Conservation (phyloP, 768 basidiomycete species). For the Tephrocybe sp. region DNA sequence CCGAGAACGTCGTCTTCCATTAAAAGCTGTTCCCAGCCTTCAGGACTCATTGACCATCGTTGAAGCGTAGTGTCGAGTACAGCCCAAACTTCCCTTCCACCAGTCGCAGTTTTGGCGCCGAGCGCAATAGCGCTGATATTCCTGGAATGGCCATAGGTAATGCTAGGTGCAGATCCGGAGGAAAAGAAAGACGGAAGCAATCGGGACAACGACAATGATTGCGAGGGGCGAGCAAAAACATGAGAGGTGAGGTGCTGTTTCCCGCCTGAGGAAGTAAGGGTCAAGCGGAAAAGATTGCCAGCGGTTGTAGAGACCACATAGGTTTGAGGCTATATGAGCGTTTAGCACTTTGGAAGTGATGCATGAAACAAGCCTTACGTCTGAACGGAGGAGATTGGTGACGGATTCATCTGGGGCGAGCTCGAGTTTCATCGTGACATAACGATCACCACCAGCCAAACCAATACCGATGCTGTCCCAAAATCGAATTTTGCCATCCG, state of each 20-base stretch:
- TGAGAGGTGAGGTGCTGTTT: conserved; percentile 61
- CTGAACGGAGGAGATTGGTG: conserved; percentile 64
- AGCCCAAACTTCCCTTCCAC: conserved; percentile 63
- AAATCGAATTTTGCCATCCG: conserved; percentile 71
- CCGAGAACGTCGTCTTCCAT: conserved; percentile 56
- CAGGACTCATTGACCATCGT: conserved; percentile 65
- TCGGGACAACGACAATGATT: conserved; percentile 41
- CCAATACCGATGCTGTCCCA: conserved; percentile 90
- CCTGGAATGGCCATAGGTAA: conserved; percentile 45
- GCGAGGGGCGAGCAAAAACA: conserved; percentile 57
- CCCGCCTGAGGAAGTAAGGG: conserved; percentile 66
- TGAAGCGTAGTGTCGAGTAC: conserved; percentile 68
- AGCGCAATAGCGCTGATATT: conserved; percentile 68
- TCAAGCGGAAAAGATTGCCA: conserved; percentile 65
- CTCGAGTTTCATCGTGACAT: conserved; percentile 47
- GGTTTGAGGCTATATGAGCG: conserved; percentile 49
- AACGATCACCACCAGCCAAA: conserved; percentile 76
- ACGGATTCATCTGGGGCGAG: conserved; percentile 57
- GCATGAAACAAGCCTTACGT: too few species aligned
- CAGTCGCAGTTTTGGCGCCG: conserved; percentile 38
- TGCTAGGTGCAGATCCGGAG: conserved; percentile 37
- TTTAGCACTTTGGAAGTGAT: too few species aligned
- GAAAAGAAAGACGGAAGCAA: conserved; percentile 43
- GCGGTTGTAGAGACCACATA: conserved; percentile 69
- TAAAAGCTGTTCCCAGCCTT: conserved; percentile 69